Evolutionary conservation across 441 rosid species (phyloP), one percentile per base, ranked within the genome.

Genomic region (Rhodomyrtus psidioides): DNA sequence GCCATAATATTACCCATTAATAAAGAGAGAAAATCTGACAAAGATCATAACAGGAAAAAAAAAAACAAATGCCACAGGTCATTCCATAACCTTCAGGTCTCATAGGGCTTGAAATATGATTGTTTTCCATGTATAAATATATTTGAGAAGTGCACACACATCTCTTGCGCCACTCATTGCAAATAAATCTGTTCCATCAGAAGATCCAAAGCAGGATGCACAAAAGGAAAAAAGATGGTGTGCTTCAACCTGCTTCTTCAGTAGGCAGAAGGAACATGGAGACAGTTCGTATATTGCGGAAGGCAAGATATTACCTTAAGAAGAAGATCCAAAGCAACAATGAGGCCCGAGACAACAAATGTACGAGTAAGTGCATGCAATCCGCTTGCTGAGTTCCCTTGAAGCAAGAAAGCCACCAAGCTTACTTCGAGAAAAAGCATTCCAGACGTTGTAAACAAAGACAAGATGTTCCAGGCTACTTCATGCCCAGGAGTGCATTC

Each of bases 401-500:
- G 98, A 87, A 94, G 91, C 83, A 97, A 87, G 91, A 97, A 95
- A 62, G 99, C 98, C 89, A 97, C 92, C 96, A 96, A 92, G 92
- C 99, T 97, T 85, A 96, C 94, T 95, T 97, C 99, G 88, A 97
- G 53, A 88, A 96, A 96, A 88, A 97, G 87, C 98, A 96, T 96
- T 88, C 99, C 99, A 51, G 98, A 94, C 57, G 94, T 93, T 86
- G 99, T 94, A 83, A 94, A 92, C 88, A 95, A 87, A 74, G 99
- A 96, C 28, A 96, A 85, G 49, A 95, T 83, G 89, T 96, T 95
- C 99, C 99, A 97, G 28, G 90, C 84, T 79, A 92, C 88, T 90
- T 94, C 95, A 87, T 90, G 95, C 88, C 93, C 95, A 84, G 96
- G 88, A 88, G 92, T 87, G 91, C 99, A 97, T 86, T 96, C 98